phyloP scores from a whole-genome alignment of 495 filamentous ascomycete genomes.

The Penicillium macrosclerotiorum region DNA sequence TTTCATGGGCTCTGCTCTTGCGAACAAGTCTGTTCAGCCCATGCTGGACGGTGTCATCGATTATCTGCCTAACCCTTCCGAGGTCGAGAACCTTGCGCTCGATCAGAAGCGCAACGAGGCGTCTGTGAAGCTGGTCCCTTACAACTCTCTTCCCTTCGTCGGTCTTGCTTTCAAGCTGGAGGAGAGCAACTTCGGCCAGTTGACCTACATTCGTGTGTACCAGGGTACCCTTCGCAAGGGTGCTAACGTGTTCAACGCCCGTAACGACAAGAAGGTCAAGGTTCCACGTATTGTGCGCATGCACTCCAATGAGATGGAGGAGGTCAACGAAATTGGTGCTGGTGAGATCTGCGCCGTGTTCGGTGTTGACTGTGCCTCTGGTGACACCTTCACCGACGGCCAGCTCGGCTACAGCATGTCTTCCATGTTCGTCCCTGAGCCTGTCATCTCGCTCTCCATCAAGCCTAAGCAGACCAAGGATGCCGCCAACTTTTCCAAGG shows the following conservation, averaged over 20 bases:
- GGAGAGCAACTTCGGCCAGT: conserved; percentile 97
- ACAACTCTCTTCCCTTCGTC: conserved; percentile 89
- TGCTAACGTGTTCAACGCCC: conserved; percentile 87
- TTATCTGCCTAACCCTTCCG: conserved; percentile 88
- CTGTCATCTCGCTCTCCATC: conserved; percentile 96
- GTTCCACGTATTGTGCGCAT: conserved; percentile 97
- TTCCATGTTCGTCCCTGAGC: conserved; percentile 98
- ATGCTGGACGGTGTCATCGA: conserved; percentile 97
- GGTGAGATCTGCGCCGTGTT: conserved; percentile 99
- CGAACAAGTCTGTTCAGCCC: conserved; percentile 92
- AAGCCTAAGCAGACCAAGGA: conserved; percentile 95
- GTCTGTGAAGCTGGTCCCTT: conserved; percentile 81
- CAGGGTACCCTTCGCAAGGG: conserved; percentile 90
- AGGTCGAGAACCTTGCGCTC: conserved; percentile 88
- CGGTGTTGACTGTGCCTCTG: conserved; percentile 95
- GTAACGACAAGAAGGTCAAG: conserved; percentile 92
- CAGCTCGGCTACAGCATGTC: conserved; percentile 92
- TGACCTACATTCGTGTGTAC: conserved; percentile 98
- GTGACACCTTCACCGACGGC: conserved; percentile 98
- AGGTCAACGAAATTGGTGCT: conserved; percentile 84
- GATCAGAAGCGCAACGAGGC: conserved; percentile 76
- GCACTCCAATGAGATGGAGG: conserved; percentile 99
- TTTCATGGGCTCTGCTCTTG: conserved; percentile 92
- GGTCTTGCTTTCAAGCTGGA: conserved; percentile 98
- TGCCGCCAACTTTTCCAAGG: conserved; percentile 92